phyloP scores from a whole-genome alignment of 2,329 filamentous ascomycete species.

The Epicoccum sorghinum region DNA sequence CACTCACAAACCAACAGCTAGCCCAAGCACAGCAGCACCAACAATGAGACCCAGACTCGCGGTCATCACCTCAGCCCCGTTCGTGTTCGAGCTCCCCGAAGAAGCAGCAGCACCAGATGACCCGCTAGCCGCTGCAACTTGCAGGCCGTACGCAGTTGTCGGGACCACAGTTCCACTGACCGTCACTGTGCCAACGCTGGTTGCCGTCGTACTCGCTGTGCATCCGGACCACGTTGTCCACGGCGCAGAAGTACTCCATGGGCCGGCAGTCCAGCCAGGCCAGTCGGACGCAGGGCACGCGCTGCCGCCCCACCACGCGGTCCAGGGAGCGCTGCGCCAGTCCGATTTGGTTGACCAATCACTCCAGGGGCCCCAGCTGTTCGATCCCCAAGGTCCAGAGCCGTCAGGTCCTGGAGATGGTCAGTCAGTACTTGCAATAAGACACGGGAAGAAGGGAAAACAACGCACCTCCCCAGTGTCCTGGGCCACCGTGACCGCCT shows the following conservation, averaged over 20 bases:
- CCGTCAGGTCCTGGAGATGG: constrained; percentile 24
- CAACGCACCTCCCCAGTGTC: constrained; percentile 31
- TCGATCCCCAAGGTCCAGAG: constrained; percentile 35
- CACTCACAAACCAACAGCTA: constrained; percentile 20
- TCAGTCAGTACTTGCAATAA: background rate
- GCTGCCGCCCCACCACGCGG: constrained; percentile 42
- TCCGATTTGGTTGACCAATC: constrained; percentile 36
- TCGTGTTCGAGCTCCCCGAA: constrained; percentile 4
- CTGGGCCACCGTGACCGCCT: constrained; percentile 18
- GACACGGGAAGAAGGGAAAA: background rate
- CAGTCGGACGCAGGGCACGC: constrained; percentile 42
- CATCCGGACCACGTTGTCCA: constrained; percentile 47
- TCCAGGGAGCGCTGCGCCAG: constrained; percentile 43
- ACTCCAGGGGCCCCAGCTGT: constrained; percentile 36
- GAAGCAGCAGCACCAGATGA: constrained; percentile 5
- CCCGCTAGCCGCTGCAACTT: constrained; percentile 38
- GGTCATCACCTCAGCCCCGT: constrained; percentile 21
- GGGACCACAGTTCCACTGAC: constrained; percentile 29
- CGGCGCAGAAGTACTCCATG: constrained; percentile 43
- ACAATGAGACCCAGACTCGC: constrained; percentile 27
- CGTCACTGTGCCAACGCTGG: constrained; percentile 37
- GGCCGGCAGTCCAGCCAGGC: constrained; percentile 46
- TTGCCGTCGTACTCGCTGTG: constrained; percentile 40
- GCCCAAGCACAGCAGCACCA: constrained; percentile 30
- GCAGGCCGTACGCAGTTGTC: constrained; percentile 38